Percentiles rank a stretch among this genome's conserved stretches.
Evolutionary conservation across 441 rosid genomes (phyloP).

Genomic region (Syzygium syzygioides): DNA sequence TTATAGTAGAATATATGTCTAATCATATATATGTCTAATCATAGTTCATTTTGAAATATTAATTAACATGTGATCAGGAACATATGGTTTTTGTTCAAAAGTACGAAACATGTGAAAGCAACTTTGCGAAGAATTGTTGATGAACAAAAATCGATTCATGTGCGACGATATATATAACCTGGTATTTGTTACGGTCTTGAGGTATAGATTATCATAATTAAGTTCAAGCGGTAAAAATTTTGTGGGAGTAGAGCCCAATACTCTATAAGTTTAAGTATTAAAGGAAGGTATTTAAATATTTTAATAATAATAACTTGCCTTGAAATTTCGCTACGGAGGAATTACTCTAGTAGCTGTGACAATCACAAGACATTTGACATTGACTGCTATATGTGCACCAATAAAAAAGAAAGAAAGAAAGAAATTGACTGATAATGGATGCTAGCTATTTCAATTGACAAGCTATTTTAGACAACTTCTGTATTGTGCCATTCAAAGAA

Average conservation of each 20-base stretch:
- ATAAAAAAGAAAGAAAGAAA: neutral
- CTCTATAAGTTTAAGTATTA: neutral
- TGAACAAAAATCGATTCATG: rapidly evolving
- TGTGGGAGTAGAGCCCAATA: neutral
- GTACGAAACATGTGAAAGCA: neutral
- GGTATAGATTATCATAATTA: neutral
- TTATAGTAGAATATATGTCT: neutral
- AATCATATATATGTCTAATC: neutral
- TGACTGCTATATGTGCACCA: neutral
- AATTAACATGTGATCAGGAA: neutral
- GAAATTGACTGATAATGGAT: neutral
- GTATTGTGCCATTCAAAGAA: neutral
- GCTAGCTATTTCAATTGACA: neutral
- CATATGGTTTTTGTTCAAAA: neutral
- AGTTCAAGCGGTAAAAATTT: neutral
- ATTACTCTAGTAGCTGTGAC: neutral
- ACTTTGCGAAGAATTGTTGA: neutral
- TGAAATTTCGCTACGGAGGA: neutral
- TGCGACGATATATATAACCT: neutral
- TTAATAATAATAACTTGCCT: neutral
- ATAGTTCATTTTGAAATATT: neutral
- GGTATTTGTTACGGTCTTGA: neutral
- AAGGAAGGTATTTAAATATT: neutral
- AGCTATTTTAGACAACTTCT: neutral
- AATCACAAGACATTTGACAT: neutral